Base-by-base conservation (phyloP, 768 basidiomycete species). In the Coprinellus micaceus region DNA sequence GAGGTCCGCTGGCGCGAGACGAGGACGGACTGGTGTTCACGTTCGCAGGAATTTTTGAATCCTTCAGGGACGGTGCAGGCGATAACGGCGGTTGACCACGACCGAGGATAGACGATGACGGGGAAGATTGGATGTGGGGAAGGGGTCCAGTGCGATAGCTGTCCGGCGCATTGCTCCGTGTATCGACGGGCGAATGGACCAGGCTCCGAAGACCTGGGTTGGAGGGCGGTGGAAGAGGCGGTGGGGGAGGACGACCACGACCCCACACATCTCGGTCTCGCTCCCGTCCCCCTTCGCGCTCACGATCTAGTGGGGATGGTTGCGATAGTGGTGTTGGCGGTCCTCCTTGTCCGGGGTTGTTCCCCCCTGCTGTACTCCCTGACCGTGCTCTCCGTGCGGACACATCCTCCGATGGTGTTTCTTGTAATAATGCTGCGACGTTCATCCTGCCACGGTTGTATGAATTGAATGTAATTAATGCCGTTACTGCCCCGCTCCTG, bases 361-460 rank as follows among this genome's bases (percentile, higher is more conserved):
- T 24, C 21, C 22, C 51, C 15, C 28, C 29, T 52, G 39, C 36
- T 47, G 44, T 21, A 15, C 46, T 56, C 13, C 53, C 56, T 15
- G 41, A 30, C 7, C 46, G 49, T 28, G 39, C 53, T 15, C 56
- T 55, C 37, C 57, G 56, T 19, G 52, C 44, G 15, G 53, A 37
- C 13, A 37, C 30, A 41, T 60, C 57, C 44, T 61, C 60, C 28
- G 63, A 61, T 6, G 63, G 63, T 26, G 58, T 60, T 41, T 60
- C 63, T 37, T 58, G 60, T 36, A 63, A 43, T 25, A 63, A 56
- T 4, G 58, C 58, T 33, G 63, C 60, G 29, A 63, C 63, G 51
- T 63, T 63, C 63, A 63, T 63, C 13, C 49, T 40, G 30, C 13
- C 19, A 29, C 11, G n/a, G 9, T n/a, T 33, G n/a, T 2, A 17